Conservation (phyloP, 2,329 filamentous ascomycete species). For the Chlorencoelia australis region DNA sequence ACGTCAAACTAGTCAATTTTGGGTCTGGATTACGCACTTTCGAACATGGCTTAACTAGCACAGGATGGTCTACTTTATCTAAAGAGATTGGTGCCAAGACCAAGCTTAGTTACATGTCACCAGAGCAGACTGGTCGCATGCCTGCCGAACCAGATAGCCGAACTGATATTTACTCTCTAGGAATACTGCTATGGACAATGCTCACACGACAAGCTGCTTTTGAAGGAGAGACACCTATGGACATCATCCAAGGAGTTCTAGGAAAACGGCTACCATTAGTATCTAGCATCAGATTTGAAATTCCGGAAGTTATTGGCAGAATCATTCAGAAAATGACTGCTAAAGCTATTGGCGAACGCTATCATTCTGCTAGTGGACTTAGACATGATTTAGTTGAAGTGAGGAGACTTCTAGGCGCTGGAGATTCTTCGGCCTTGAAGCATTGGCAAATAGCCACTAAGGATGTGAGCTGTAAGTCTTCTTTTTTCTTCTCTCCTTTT, state of each 20-base stretch:
- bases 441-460: conserved; percentile 70
- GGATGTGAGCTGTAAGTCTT: conserved; percentile 85
- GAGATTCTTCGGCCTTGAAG: conserved; percentile 59
- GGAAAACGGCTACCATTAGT: conserved; percentile 68
- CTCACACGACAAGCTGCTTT: conserved; percentile 73
- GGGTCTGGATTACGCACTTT: conserved; percentile 82
- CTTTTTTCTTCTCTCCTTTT: too few relatives aligned
- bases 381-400: conserved; percentile 71
- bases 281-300: conserved; percentile 66
- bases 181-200: conserved; percentile 80
- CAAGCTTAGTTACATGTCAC: conserved; percentile 85
- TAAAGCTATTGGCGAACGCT: conserved; percentile 78
- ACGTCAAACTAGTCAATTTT: conserved; percentile 73
- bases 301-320: conserved; percentile 71
- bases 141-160: conserved; percentile 83
- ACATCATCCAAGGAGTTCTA: conserved; percentile 85
- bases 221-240: conserved; percentile 68
- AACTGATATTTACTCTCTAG: conserved; percentile 89
- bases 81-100: conserved; percentile 78
- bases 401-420: conserved; percentile 63
- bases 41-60: conserved; percentile 77
- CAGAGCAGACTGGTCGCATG: conserved; percentile 89
- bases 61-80: conserved; percentile 76
- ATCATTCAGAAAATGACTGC: conserved; percentile 90
- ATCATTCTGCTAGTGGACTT: conserved; percentile 79